Evolutionary conservation across 139 green algal genomes (phyloP).

Genomic region (Closterium sp.): DNA sequence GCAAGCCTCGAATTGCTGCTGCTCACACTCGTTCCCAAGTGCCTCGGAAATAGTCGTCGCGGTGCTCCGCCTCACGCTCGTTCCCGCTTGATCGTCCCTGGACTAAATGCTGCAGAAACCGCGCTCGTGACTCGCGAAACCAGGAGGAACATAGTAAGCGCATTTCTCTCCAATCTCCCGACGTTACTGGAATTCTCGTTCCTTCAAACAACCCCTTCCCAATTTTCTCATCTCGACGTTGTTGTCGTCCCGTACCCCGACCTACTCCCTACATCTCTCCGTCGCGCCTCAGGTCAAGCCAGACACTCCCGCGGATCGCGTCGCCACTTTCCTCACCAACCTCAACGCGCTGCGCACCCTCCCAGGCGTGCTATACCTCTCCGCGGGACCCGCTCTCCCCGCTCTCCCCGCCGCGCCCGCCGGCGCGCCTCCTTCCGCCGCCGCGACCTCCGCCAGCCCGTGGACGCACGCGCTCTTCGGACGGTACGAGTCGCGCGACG

Average conservation of each 20-base stretch:
- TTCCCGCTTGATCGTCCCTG: not conserved
- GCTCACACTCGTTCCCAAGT: no score
- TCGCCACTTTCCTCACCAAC: not conserved
- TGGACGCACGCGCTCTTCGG: constrained; percentile 24
- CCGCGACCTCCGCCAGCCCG: not conserved
- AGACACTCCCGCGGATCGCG: not conserved
- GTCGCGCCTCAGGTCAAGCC: constrained; percentile 17
- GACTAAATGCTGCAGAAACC: not conserved
- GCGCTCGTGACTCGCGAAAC: not conserved
- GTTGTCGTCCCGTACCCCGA: not conserved
- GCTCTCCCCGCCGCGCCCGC: no score
- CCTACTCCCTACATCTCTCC: not conserved
- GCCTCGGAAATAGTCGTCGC: no score
- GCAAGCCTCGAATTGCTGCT: no score
- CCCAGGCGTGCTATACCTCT: constrained; percentile 22
- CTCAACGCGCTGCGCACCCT: not conserved
- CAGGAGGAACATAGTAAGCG: not conserved
- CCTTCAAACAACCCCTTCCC: not conserved
- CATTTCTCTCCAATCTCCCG: not conserved
- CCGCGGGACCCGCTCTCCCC: constrained; percentile 7
- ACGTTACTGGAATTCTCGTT: not conserved
- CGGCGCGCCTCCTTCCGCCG: not conserved
- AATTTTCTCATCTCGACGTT: no score
- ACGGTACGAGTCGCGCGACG: constrained; percentile 1
- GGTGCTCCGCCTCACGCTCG: no score